Percentiles rank a stretch among this genome's conserved stretches.
phyloP scores from a whole-genome alignment of 192 early-diverging fungal genomes.

The Podila verticillata region DNA sequence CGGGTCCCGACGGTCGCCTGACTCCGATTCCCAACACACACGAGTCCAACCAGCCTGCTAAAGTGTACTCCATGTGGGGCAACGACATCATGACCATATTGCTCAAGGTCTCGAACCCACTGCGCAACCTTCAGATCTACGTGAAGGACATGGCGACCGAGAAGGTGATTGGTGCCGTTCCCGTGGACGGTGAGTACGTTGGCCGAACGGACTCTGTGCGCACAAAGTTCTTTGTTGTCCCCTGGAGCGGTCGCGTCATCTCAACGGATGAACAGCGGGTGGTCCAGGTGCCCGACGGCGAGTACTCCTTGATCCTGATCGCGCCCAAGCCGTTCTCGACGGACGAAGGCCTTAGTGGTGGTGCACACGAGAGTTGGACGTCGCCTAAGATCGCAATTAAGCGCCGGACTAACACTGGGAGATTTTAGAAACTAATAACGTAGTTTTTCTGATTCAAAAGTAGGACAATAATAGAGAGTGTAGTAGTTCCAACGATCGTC shows the following conservation, averaged over 20 bases:
- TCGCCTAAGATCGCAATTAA: constrained; percentile 19
- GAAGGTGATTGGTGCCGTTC: constrained; percentile 13
- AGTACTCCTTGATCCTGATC: constrained; percentile 23
- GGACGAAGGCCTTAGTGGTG: neutral
- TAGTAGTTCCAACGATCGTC: too few relatives aligned
- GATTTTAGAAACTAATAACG: neutral
- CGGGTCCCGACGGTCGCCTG: constrained; percentile 10
- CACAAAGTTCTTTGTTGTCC: constrained; percentile 30
- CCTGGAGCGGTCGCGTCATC: constrained; percentile 11
- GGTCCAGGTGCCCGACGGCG: constrained; percentile 11
- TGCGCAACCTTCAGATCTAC: constrained; percentile 24
- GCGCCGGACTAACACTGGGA: neutral
- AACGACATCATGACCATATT: constrained; percentile 10
- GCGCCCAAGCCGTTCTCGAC: constrained; percentile 39
- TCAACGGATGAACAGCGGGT: neutral
- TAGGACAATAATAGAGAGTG: too few relatives aligned
- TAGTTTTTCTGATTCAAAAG: neutral
- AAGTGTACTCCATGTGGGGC: constrained; percentile 17
- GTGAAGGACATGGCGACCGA: constrained; percentile 3
- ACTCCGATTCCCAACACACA: constrained; percentile 6
- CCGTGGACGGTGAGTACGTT: constrained; percentile 31
- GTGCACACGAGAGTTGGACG: constrained; percentile 23
- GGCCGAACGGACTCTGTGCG: constrained; percentile 25
- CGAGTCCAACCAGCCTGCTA: neutral
- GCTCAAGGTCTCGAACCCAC: constrained; percentile 34